These are phyloP conservation scores for Aspergillus spinulosporus DNA, from an alignment of 2,329 filamentous ascomycete species.

Conservation along the genomic window DNA sequence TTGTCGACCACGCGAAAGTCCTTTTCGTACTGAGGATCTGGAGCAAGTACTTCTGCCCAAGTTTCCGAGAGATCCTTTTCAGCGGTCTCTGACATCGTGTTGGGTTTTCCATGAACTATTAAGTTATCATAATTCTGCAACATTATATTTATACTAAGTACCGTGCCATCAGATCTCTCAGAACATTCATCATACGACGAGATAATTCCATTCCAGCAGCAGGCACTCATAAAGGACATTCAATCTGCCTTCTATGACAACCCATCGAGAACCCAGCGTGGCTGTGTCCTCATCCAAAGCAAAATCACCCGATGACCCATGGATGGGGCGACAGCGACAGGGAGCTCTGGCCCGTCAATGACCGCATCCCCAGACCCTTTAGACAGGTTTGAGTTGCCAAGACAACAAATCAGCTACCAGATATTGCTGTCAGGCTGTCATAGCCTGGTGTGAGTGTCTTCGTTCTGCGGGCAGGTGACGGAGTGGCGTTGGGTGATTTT, in stretches of 20 bases:
- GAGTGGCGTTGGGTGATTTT: background rate
- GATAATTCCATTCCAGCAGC: background rate
- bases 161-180: no score
- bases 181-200: no score
- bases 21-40: constrained; percentile 72
- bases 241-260: background rate
- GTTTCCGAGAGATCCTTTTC: background rate
- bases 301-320: background rate
- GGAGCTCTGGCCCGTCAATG: background rate
- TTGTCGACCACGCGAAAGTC: constrained; percentile 78
- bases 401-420: background rate
- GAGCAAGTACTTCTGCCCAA: constrained; percentile 62
- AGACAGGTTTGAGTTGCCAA: background rate
- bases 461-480: background rate
- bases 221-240: background rate
- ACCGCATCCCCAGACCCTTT: background rate
- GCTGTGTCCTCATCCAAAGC: background rate
- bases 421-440: background rate
- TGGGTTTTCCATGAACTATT: no score
- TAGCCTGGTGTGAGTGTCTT: background rate
- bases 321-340: background rate
- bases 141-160: no score
- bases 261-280: background rate
- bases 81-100: constrained; percentile 4
- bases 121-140: no score